Conservation (phyloP, 805 yeast species). For the Phaffomyces thermotolerans region DNA sequence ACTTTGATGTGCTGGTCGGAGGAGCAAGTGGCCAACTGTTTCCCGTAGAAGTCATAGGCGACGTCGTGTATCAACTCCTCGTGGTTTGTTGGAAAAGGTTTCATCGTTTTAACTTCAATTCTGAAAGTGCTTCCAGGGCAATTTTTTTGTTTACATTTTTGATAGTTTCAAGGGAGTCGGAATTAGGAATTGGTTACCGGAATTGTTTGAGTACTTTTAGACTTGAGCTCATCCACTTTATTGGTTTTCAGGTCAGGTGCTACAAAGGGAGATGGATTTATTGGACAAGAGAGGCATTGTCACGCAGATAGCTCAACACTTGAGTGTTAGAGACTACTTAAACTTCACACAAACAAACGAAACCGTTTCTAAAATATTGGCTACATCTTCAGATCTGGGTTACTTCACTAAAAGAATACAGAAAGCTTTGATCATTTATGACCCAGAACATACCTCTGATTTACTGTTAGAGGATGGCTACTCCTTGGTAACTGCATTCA, state of each 20-base stretch:
- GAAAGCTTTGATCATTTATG: constrained; percentile 10
- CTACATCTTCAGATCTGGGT: constrained; percentile 1
- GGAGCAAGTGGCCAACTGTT: constrained; percentile 87
- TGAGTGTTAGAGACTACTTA: constrained; percentile 18
- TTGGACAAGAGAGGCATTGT: constrained; percentile 1
- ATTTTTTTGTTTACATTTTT: neutral
- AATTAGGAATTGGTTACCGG: too few species aligned
- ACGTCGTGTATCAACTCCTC: constrained; percentile 89
- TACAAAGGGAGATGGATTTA: neutral
- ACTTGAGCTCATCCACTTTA: too few species aligned
- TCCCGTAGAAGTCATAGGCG: constrained; percentile 88
- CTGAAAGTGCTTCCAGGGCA: too few species aligned
- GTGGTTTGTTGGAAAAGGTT: constrained; percentile 83
- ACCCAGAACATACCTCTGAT: constrained; percentile 11
- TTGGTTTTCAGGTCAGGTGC: neutral
- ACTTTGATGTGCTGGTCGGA: constrained; percentile 92
- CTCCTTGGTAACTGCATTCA: constrained; percentile 8
- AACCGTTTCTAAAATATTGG: constrained; percentile 5
- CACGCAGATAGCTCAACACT: constrained; percentile 7
- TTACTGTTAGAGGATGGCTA: constrained; percentile 13
- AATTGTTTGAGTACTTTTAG: too few species aligned
- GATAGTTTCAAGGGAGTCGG: neutral
- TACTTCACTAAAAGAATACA: constrained; percentile 14
- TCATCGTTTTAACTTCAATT: constrained; percentile 26
- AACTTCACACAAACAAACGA: constrained; percentile 8